Conservation (phyloP, 352 stramenopile genomes). For the Phytophthora chlamydospora region DNA sequence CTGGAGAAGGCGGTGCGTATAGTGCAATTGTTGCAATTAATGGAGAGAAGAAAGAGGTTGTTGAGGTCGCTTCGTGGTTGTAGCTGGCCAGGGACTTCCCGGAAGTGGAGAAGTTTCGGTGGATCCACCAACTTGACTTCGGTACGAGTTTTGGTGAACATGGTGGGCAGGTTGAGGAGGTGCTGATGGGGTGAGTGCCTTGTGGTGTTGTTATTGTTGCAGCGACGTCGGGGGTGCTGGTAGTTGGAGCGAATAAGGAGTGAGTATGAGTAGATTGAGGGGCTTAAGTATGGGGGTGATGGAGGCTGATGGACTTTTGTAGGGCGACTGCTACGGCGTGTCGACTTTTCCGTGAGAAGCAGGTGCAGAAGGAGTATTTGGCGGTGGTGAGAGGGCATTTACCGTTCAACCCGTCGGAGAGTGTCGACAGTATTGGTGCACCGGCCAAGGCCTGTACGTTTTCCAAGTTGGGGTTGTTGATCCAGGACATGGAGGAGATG, state of each 20-base stretch:
- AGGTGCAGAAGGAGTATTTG: conserved; percentile 87
- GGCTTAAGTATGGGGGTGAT: background rate
- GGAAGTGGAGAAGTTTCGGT: conserved; percentile 82
- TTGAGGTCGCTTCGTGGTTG: background rate
- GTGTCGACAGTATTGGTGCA: conserved; percentile 10
- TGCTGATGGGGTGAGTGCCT: conserved; percentile 8
- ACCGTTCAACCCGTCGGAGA: conserved; percentile 56
- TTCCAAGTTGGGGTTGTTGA: conserved; percentile 69
- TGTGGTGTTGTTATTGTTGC: background rate
- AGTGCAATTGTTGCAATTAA: background rate
- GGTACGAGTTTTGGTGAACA: conserved; percentile 30
- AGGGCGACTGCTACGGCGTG: conserved; percentile 73
- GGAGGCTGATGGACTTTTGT: conserved; percentile 6
- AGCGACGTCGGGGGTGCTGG: conserved; percentile 89
- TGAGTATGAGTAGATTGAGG: conserved; percentile 31
- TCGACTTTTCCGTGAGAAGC: conserved; percentile 79
- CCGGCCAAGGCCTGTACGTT: conserved; percentile 53
- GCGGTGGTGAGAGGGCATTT: conserved; percentile 80
- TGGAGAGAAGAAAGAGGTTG: background rate
- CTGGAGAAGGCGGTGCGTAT: conserved; percentile 84
- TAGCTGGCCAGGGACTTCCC: conserved; percentile 76
- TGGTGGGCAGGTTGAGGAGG: background rate
- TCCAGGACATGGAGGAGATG: conserved; percentile 77
- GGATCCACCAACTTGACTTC: conserved; percentile 93
- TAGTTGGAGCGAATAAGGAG: conserved; percentile 74